Percentiles rank a stretch among this genome's conserved stretches.
Conservation (phyloP, 2,329 filamentous ascomycete species). For the Didymella pomorum region DNA sequence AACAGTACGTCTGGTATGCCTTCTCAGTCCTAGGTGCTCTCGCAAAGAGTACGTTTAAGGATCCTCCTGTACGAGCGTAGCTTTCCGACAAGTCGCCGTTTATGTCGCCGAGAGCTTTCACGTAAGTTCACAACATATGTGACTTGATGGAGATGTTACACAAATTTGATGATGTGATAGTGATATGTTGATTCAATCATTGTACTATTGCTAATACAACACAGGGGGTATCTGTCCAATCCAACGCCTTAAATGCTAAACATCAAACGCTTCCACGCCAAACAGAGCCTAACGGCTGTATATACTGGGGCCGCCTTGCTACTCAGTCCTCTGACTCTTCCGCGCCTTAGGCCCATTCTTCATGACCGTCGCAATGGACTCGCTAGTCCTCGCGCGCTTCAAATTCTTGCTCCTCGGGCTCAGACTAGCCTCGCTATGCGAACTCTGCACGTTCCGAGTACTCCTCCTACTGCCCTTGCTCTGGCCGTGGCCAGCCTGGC, state of each 20-base stretch:
- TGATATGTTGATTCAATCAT: neutral
- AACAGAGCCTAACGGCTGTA: neutral
- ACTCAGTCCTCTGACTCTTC: constrained; percentile 15
- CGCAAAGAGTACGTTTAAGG: no score
- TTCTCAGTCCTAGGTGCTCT: no score
- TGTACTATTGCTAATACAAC: neutral
- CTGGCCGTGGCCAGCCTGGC: neutral
- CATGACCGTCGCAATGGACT: constrained; percentile 8
- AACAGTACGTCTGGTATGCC: no score
- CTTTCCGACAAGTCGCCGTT: no score
- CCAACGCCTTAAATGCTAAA: neutral
- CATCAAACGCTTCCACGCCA: neutral
- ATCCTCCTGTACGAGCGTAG: no score
- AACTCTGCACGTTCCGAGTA: neutral
- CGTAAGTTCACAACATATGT: no score
- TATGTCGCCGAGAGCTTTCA: no score
- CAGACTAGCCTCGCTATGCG: constrained; percentile 9
- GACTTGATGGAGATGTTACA: no score
- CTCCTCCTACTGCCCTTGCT: constrained; percentile 1
- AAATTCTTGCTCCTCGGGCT: constrained; percentile 16
- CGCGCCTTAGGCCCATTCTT: constrained; percentile 7
- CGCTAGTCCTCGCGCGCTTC: constrained; percentile 26
- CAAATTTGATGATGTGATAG: no score
- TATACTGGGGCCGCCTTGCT: neutral
- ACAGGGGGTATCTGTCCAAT: neutral